Evolutionary conservation across 164 flowering plant genomes (phyloP).

Genomic region (Hamamelis virginiana): DNA sequence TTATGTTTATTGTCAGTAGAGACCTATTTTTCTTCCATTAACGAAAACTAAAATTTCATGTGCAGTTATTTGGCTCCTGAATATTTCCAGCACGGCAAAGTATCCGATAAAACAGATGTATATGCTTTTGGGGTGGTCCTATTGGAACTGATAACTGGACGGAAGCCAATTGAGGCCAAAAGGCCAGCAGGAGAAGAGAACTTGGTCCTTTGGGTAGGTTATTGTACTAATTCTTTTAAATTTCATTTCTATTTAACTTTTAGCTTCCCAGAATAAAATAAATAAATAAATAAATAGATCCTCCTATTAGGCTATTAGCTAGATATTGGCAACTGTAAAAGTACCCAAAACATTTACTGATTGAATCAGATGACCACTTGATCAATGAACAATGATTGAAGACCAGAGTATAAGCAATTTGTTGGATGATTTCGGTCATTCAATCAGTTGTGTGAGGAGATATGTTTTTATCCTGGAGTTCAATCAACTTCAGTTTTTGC

Average conservation of each 20-base stretch:
- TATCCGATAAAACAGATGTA: slow-evolving; percentile 91
- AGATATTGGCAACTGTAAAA: no score
- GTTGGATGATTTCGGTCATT: no score
- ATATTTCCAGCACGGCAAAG: slow-evolving; percentile 94
- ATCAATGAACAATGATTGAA: no score
- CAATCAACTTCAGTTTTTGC: no score
- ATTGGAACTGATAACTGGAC: slow-evolving; percentile 77
- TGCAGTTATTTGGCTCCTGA: slow-evolving; percentile 94
- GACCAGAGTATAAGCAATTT: no score
- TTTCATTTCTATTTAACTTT: neutral
- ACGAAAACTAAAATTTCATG: slow-evolving; percentile 7
- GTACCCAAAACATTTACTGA: no score
- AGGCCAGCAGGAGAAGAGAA: slow-evolving; percentile 81
- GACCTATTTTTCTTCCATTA: neutral
- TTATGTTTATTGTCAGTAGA: neutral
- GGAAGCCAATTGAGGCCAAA: slow-evolving; percentile 79
- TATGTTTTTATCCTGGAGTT: no score
- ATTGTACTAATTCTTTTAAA: neutral
- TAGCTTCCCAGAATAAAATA: no score
- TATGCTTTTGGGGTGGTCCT: slow-evolving; percentile 91
- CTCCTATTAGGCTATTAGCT: no score
- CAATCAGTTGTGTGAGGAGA: no score
- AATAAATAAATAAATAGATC: no score
- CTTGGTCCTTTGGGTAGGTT: slow-evolving; percentile 80
- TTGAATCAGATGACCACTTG: no score